These are phyloP conservation scores for Pyricularia pennisetigena DNA, from an alignment of 2,329 filamentous ascomycete species.

Conservation along the genomic window DNA sequence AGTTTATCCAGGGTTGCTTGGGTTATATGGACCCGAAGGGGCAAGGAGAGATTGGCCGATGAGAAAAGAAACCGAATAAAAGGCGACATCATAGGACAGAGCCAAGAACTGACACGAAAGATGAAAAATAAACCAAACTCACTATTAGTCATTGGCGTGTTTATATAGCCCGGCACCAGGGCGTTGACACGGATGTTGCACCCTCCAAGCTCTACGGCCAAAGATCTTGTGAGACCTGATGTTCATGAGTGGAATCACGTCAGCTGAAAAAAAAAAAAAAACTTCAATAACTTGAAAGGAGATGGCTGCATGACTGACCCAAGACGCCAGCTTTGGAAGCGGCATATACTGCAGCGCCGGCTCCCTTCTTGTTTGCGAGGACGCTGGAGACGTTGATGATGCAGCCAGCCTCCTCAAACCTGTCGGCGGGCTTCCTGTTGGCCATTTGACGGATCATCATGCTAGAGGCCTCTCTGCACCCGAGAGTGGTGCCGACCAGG, in stretches of 20 bases:
- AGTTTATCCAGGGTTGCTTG: not conserved
- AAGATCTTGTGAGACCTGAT: constrained; percentile 56
- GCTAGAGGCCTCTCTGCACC: constrained; percentile 37
- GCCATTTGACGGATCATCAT: not conserved
- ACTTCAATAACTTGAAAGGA: not conserved
- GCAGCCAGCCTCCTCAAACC: constrained; percentile 32
- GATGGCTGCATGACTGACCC: constrained; percentile 30
- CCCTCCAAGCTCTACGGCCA: constrained; percentile 52
- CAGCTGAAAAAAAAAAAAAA: too few relatives aligned
- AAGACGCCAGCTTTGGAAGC: constrained; percentile 75
- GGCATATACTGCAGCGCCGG: constrained; percentile 62
- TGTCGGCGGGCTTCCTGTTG: not conserved
- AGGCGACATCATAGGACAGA: not conserved
- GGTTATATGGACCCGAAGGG: not conserved
- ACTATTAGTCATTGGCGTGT: constrained; percentile 73
- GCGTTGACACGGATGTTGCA: constrained; percentile 66
- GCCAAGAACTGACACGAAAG: not conserved
- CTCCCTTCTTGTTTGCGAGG: constrained; percentile 58
- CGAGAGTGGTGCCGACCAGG: constrained; percentile 53
- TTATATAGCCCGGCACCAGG: constrained; percentile 73
- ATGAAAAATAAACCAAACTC: constrained; percentile 17
- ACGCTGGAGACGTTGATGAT: constrained; percentile 79
- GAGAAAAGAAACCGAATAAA: not conserved
- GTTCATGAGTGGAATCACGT: too few relatives aligned
- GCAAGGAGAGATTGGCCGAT: not conserved